phyloP scores from a whole-genome alignment of 2,329 filamentous ascomycete genomes.

The Penicillium digitatum region DNA sequence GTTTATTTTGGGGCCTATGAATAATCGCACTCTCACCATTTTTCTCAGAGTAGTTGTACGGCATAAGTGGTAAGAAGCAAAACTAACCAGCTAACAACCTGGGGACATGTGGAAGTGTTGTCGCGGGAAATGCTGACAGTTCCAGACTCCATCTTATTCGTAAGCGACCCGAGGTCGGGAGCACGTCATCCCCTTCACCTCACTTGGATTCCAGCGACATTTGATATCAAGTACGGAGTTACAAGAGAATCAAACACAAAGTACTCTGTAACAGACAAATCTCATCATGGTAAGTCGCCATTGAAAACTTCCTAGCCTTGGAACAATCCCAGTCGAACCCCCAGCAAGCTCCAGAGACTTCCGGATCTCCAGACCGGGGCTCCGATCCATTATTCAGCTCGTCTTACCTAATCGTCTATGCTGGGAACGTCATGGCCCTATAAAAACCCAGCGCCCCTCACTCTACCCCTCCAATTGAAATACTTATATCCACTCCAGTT shows the following conservation, averaged over 20 bases:
- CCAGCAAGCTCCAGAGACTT: constrained; percentile 1
- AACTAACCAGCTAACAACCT: neutral
- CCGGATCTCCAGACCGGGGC: neutral
- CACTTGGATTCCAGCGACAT: constrained; percentile 12
- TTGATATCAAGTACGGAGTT: neutral
- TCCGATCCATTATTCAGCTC: constrained; percentile 26
- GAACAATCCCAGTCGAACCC: neutral
- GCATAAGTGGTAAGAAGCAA: neutral
- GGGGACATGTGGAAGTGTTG: too few species aligned
- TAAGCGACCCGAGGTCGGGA: constrained; percentile 26
- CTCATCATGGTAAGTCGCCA: constrained; percentile 21
- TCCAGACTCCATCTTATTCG: constrained; percentile 31
- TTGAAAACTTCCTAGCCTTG: neutral
- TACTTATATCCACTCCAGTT: constrained; percentile 13
- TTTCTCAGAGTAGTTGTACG: neutral
- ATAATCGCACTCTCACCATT: neutral
- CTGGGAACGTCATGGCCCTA: constrained; percentile 33
- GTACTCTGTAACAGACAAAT: constrained; percentile 13
- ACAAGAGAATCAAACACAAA: too few species aligned
- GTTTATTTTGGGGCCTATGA: neutral
- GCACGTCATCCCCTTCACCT: constrained; percentile 31
- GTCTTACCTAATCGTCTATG: constrained; percentile 21
- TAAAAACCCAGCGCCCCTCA: constrained; percentile 27
- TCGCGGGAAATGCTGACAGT: neutral
- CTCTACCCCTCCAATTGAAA: constrained; percentile 10